These are phyloP conservation scores for Cyberlindnera euphorbiiphila DNA, from an alignment of 805 yeast genomes.

Conservation along the genomic window DNA sequence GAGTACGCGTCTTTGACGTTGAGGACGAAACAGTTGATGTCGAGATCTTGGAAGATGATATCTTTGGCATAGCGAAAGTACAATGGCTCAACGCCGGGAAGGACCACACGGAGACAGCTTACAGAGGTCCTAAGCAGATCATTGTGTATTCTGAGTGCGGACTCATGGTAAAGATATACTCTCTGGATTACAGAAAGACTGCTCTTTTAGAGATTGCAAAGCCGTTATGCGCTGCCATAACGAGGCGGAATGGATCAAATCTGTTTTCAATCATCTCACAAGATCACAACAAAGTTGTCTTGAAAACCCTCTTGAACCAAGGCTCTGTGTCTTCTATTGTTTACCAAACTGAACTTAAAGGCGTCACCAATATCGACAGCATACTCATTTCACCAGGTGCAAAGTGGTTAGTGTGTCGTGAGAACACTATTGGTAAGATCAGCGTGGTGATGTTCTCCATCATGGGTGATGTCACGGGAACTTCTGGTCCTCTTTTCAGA, in stretches of 20 bases:
- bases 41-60: slow-evolving; percentile 16
- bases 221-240: slow-evolving; percentile 11
- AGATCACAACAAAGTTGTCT: background rate
- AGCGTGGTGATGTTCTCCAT: slow-evolving; percentile 9
- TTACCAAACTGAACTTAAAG: slow-evolving; percentile 8
- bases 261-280: slow-evolving; percentile 3
- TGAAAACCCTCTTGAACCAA: slow-evolving; percentile 3
- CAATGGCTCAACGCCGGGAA: slow-evolving; percentile 15
- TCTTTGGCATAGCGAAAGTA: slow-evolving; percentile 19
- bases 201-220: slow-evolving; percentile 14
- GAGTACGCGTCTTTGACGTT: slow-evolving; percentile 14
- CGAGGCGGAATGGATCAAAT: slow-evolving; percentile 1
- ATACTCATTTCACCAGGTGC: slow-evolving; percentile 9
- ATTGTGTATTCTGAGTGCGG: slow-evolving; percentile 13
- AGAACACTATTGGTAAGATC: slow-evolving; percentile 7
- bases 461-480: slow-evolving; percentile 12
- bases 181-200: slow-evolving; percentile 11
- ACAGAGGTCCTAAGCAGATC: slow-evolving; percentile 17
- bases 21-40: slow-evolving; percentile 14
- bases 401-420: slow-evolving; percentile 15
- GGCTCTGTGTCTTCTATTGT: slow-evolving; percentile 7
- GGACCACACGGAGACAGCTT: slow-evolving; percentile 16
- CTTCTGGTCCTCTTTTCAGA: slow-evolving; percentile 6
- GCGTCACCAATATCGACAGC: background rate
- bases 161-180: slow-evolving; percentile 14